Percentiles rank a stretch among this genome's conserved stretches.
phyloP scores from a whole-genome alignment of 495 filamentous ascomycete species.

The Aspergillus bertholletiae region DNA sequence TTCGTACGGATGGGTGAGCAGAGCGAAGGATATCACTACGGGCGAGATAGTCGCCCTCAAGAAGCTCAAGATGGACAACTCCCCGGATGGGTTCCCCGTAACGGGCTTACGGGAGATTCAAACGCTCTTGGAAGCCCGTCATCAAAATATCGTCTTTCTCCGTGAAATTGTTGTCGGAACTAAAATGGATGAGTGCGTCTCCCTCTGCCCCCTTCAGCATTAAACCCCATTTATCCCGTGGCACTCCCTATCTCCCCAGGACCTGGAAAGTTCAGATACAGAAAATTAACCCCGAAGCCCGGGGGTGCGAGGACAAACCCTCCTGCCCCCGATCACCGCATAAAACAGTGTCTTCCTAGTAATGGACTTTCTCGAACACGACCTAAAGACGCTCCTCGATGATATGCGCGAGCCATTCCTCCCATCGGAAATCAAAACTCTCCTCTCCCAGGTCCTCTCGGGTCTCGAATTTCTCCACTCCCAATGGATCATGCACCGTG shows the following conservation, averaged over 20 bases:
- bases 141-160: slow-evolving; percentile 75
- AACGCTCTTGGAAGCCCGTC: slow-evolving; percentile 59
- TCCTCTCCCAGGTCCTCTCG: slow-evolving; percentile 76
- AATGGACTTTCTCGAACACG: slow-evolving; percentile 97
- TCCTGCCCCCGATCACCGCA: not conserved
- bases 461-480: slow-evolving; percentile 84
- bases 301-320: slow-evolving; percentile 1
- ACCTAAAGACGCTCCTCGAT: slow-evolving; percentile 89
- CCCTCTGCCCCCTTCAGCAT: not conserved
- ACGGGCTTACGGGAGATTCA: slow-evolving; percentile 90
- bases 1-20: slow-evolving; percentile 89
- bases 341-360: slow-evolving; percentile 79
- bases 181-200: slow-evolving; percentile 66
- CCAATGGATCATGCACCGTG: slow-evolving; percentile 92
- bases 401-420: slow-evolving; percentile 94
- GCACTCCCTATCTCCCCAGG: not conserved
- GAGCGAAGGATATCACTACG: slow-evolving; percentile 74
- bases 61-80: slow-evolving; percentile 86
- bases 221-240: not conserved
- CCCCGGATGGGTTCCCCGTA: slow-evolving; percentile 83
- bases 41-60: slow-evolving; percentile 91
- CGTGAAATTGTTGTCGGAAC: slow-evolving; percentile 85
- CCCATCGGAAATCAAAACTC: slow-evolving; percentile 87
- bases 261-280: slow-evolving; percentile 29
- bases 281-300: slow-evolving; percentile 13